These are phyloP conservation scores for Yamadazyma sp. DNA, from an alignment of 1,139 yeast species.

Conservation along the genomic window DNA sequence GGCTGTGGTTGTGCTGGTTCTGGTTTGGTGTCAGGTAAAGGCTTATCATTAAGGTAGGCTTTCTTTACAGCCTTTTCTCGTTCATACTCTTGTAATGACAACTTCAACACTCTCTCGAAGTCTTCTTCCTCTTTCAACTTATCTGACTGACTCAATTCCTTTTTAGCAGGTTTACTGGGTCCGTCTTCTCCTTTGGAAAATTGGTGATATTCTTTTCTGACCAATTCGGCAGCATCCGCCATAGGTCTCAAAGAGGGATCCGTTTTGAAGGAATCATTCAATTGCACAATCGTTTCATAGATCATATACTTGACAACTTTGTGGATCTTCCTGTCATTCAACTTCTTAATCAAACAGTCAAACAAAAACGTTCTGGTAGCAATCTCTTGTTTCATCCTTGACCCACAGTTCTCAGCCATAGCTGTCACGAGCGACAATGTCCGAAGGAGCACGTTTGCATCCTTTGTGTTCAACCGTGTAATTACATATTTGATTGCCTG, in stretches of 20 bases:
- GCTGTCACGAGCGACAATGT: constrained; percentile 71
- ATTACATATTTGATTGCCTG: constrained; percentile 53
- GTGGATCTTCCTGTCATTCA: constrained; percentile 62
- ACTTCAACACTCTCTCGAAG: constrained; percentile 69
- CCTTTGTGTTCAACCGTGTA: constrained; percentile 55
- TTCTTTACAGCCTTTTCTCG: constrained; percentile 35
- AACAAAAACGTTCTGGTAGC: constrained; percentile 69
- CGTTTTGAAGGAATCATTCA: constrained; percentile 53
- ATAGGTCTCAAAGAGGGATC: constrained; percentile 80
- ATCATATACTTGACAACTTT: constrained; percentile 63
- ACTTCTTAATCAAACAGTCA: constrained; percentile 49
- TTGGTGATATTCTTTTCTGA: constrained; percentile 44
- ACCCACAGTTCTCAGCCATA: constrained; percentile 91
- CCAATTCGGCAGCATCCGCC: constrained; percentile 55
- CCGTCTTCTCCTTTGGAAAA: constrained; percentile 27
- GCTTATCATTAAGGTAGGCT: constrained; percentile 28
- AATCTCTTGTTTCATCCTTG: constrained; percentile 78
- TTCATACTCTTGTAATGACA: constrained; percentile 71
- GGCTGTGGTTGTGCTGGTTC: constrained; percentile 10
- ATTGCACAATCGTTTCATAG: constrained; percentile 66
- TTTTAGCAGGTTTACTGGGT: constrained; percentile 66
- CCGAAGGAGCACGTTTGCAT: constrained; percentile 80
- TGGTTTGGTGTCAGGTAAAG: constrained; percentile 31
- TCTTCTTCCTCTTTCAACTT: constrained; percentile 74
- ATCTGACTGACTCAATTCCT: constrained; percentile 47